Percentiles rank a stretch among this genome's conserved stretches.
These are phyloP conservation scores for Bocquillonia castaneifolia DNA, from an alignment of 441 rosid species.

Conservation along the genomic window DNA sequence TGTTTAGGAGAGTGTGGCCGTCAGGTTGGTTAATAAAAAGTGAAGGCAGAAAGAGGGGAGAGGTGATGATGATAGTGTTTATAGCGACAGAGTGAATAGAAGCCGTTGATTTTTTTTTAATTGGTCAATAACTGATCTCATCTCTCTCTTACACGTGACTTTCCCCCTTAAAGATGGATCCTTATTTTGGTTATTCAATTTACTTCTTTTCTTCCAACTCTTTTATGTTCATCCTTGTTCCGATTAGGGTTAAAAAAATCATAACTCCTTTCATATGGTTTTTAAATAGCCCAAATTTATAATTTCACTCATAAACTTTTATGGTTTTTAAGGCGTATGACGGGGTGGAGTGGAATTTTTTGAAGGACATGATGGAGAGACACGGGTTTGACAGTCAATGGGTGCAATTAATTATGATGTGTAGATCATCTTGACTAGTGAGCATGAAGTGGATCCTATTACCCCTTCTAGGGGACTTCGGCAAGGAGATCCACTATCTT, in stretches of 20 bases:
- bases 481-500: too few relatives aligned
- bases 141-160: constrained; percentile 20
- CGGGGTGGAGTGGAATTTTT: too few relatives aligned
- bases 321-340: too few relatives aligned
- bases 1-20: constrained; percentile 5
- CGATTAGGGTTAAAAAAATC: background rate
- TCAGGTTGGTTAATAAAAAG: constrained; percentile 20
- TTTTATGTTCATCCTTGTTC: background rate
- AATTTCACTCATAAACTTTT: too few relatives aligned
- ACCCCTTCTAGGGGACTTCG: too few relatives aligned
- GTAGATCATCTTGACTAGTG: too few relatives aligned
- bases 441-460: too few relatives aligned
- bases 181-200: background rate
- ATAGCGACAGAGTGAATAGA: background rate
- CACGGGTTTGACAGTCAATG: too few relatives aligned
- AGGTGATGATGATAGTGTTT: background rate
- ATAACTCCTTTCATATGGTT: too few relatives aligned
- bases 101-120: constrained; percentile 27
- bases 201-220: background rate
- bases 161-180: background rate
- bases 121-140: background rate
- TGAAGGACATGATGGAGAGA: too few relatives aligned
- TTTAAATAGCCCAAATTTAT: too few relatives aligned
- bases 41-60: background rate
- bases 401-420: too few relatives aligned